Evolutionary conservation across 1,139 yeast genomes (phyloP), one percentile per base, ranked within the genome.

Genomic region (Yamadazyma taylorii): DNA sequence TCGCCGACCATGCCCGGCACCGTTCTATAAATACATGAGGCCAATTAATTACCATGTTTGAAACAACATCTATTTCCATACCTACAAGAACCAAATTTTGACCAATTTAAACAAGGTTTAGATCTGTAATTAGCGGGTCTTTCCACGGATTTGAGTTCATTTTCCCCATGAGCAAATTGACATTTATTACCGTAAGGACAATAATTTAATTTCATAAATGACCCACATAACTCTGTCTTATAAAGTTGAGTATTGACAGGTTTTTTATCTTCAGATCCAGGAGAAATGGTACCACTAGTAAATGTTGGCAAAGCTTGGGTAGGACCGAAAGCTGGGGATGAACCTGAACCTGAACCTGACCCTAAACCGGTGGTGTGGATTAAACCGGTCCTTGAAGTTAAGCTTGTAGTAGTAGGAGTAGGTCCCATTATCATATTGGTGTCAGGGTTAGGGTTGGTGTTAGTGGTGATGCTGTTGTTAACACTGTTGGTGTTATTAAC

Each of bases 1-100:
- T n/a, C n/a, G n/a, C n/a, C n/a, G n/a, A n/a, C n/a, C n/a, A n/a
- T n/a, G n/a, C n/a, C n/a, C n/a, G n/a, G n/a, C n/a, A n/a, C n/a
- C n/a, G 21, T 14, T 25, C 28, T 25, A 25, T 25, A 25, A 25
- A 25, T 25, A 25, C 13, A 25, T 25, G 13, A 25, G 21, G 8
- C n/a, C 30, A 26, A 29, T 36, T 40, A 44, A 35, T 66, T 66
- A 24, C 81, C 86, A 61, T 89, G 97, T 56, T 85, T 85, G 68
- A 89, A 89, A 56, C 96, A 87, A 61, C 97, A 89, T 56, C 97
- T 77, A 59, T 79, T 86, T 24, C 96, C 96, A 61, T 89, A 89
- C 36, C 95, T 79, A 59, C 97, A 89, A 37, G 78, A 69, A 16
- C 96, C 96, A 39, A 73, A 76, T 56, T 83, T 84, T 28, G 80